These are phyloP conservation scores for Penicillium glabrum DNA, from an alignment of 2,329 filamentous ascomycete species.

Conservation along the genomic window DNA sequence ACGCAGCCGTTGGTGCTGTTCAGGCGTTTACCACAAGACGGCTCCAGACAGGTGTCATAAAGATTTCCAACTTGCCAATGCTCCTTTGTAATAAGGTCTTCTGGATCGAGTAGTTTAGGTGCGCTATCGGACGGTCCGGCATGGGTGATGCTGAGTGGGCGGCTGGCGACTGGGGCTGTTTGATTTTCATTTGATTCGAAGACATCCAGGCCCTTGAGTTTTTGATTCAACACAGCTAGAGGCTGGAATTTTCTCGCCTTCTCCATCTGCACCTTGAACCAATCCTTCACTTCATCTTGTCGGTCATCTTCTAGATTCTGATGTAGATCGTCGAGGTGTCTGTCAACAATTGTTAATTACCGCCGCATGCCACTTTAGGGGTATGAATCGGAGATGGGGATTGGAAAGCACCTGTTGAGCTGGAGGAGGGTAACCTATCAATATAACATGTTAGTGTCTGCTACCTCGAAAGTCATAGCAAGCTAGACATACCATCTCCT, in stretches of 20 bases:
- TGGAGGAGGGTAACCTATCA: slow-evolving; percentile 82
- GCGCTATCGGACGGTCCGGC: slow-evolving; percentile 31
- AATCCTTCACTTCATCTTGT: slow-evolving; percentile 93
- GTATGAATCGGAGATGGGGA: neutral
- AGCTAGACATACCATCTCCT: slow-evolving; percentile 76
- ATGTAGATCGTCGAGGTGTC: slow-evolving; percentile 84
- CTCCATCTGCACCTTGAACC: slow-evolving; percentile 92
- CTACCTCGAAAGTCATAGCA: neutral
- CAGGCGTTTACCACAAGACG: slow-evolving; percentile 76
- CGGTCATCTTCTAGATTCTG: slow-evolving; percentile 84
- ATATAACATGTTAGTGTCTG: neutral
- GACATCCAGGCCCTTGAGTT: slow-evolving; percentile 85
- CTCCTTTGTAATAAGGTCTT: slow-evolving; percentile 80
- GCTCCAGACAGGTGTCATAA: slow-evolving; percentile 82
- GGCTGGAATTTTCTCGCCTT: slow-evolving; percentile 94
- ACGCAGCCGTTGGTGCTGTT: slow-evolving; percentile 79
- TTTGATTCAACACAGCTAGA: slow-evolving; percentile 87
- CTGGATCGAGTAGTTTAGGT: slow-evolving; percentile 64
- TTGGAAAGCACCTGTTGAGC: slow-evolving; percentile 68
- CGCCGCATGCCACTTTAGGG: neutral
- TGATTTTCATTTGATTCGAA: slow-evolving; percentile 85
- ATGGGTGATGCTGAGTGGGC: slow-evolving; percentile 23
- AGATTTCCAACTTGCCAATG: slow-evolving; percentile 83
- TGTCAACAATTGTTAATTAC: slow-evolving; percentile 34
- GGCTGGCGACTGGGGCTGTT: slow-evolving; percentile 40